phyloP scores from a whole-genome alignment of 2,329 filamentous ascomycete genomes.

The Fusarium sp. region DNA sequence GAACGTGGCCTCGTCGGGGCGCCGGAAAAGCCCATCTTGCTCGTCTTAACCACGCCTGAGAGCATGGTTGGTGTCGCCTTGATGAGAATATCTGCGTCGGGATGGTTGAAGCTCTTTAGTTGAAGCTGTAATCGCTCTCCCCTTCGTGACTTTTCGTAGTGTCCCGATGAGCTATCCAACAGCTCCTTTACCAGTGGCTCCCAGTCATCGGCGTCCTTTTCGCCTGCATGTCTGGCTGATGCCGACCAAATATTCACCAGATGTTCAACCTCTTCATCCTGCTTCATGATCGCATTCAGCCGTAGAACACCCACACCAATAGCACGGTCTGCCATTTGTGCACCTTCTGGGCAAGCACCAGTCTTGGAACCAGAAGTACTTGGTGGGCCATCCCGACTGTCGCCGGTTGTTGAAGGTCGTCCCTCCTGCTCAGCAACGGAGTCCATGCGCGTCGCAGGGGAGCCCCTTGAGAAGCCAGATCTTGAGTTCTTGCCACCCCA shows the following conservation, averaged over 20 bases:
- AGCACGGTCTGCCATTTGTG: slow-evolving; percentile 62
- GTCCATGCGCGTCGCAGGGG: slow-evolving; percentile 63
- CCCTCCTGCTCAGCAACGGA: slow-evolving; percentile 65
- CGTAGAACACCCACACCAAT: slow-evolving; percentile 83
- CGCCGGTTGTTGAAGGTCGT: slow-evolving; percentile 51
- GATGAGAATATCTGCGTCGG: slow-evolving; percentile 84
- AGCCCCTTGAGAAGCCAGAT: slow-evolving; percentile 65
- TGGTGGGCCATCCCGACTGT: slow-evolving; percentile 64
- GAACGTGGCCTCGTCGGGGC: slow-evolving; percentile 89
- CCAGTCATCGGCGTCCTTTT: slow-evolving; percentile 75
- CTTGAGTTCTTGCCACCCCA: slow-evolving; percentile 73
- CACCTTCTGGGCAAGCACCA: slow-evolving; percentile 35
- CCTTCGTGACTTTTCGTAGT: slow-evolving; percentile 77
- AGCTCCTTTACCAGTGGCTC: slow-evolving; percentile 79
- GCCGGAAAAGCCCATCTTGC: slow-evolving; percentile 92
- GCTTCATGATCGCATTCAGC: slow-evolving; percentile 79
- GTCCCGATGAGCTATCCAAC: slow-evolving; percentile 78
- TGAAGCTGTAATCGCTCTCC: slow-evolving; percentile 85
- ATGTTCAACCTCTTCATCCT: slow-evolving; percentile 78
- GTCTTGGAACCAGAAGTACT: slow-evolving; percentile 67
- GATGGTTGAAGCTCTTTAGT: slow-evolving; percentile 80
- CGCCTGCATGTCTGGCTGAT: slow-evolving; percentile 62
- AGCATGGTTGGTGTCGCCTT: slow-evolving; percentile 89
- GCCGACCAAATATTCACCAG: slow-evolving; percentile 83
- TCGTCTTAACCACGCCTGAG: slow-evolving; percentile 82